Base-by-base conservation (phyloP, 257 asterid species). In the Solanum sitiens region DNA sequence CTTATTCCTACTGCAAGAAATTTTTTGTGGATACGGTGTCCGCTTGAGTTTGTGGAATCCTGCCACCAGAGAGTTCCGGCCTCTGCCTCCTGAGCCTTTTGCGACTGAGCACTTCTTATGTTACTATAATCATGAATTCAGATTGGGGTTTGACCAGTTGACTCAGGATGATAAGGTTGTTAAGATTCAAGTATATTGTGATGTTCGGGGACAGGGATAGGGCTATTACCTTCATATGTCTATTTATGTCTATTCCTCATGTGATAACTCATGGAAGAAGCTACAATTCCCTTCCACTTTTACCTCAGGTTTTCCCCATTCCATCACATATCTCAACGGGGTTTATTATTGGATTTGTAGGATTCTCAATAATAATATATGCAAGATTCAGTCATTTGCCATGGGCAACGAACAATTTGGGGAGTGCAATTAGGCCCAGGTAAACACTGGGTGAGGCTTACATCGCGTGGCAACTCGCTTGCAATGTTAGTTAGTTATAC, bases 41-140 rank as follows among this genome's bases (percentile, higher is more conserved):
- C 76, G 56, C 14, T 68, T 91, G 90, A 92, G 89, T 33, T 74
- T 91, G 72, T 73, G 89, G 89, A 92, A 92, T 87, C 93, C 93
- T 4, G 89, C 93, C 40, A 85, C 68, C 45, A 90, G 92, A 87
- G 90, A 92, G 89, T 88, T 92, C 30, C 87, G 84, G 90, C 89
- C 89, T 20, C 89, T 91, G 71, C 91, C 93, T 30, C 53, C 50
- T 9, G 68, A 44, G 3, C 83, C 88, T 65, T 76, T 88, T 89
- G 18, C 39, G n/a, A 76, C 42, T n/a, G 61, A 76, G 39, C 0
- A 44, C 65, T 15, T 25, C 35, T 86, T 42, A 79, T 65, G 40
- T 2, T 25, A 77, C 65, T 10, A 45, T 79, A 67, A 45, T 45
- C 65, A 45, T 79, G 40, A 45, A 21, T 44, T 45, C 2, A 40